phyloP scores from a whole-genome alignment of 257 asterid genomes.

The Lycium barbarum region DNA sequence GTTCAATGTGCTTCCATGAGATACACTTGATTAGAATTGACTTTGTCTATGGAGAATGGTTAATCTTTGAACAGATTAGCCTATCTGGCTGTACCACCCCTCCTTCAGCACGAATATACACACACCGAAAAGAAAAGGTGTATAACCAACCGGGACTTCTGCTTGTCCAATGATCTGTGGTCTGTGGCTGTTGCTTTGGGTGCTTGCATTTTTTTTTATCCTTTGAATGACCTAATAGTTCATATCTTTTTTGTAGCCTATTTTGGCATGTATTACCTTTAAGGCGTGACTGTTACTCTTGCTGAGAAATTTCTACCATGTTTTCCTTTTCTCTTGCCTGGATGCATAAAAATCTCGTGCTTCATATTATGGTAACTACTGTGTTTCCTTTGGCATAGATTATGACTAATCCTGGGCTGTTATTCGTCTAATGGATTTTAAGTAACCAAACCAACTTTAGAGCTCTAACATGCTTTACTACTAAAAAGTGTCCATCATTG shows the following conservation, averaged over 20 bases:
- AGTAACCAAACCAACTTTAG: neutral
- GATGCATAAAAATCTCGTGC: neutral
- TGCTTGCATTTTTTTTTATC: too few species aligned
- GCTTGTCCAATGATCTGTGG: neutral
- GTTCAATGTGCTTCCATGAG: neutral
- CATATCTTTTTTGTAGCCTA: too few species aligned
- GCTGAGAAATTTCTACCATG: too few species aligned
- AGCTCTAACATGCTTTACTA: neutral
- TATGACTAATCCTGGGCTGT: too few species aligned
- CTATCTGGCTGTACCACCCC: neutral
- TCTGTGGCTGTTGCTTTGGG: too few species aligned
- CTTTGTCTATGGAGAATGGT: neutral
- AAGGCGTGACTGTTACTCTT: too few species aligned
- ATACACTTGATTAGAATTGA: neutral
- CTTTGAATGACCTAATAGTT: too few species aligned
- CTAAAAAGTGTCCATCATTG: neutral
- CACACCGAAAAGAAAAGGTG: neutral
- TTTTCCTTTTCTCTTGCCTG: neutral
- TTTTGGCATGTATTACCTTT: too few species aligned
- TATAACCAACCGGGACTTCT: neutral
- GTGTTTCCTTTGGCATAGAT: neutral
- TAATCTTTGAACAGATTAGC: neutral
- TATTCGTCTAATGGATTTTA: neutral
- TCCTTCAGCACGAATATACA: neutral
- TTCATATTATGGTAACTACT: neutral